These are phyloP conservation scores for Tylopilus sp. DNA, from an alignment of 768 basidiomycete species.

Conservation along the genomic window DNA sequence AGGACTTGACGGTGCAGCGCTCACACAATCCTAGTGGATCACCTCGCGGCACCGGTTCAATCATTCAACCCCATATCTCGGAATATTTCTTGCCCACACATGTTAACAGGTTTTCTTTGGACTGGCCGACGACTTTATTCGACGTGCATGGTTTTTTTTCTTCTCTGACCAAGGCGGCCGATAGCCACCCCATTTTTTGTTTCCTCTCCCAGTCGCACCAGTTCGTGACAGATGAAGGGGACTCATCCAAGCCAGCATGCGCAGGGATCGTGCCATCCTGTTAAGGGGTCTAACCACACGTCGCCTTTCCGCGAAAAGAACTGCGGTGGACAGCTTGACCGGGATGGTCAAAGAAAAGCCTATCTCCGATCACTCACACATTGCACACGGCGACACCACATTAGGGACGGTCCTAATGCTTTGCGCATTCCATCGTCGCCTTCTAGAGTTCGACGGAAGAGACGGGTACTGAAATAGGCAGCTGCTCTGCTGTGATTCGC, in stretches of 20 bases:
- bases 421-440: constrained; percentile 4
- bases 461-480: constrained; percentile 13
- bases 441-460: constrained; percentile 8
- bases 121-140: neutral
- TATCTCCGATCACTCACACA: constrained; percentile 41
- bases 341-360: constrained; percentile 19
- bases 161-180: neutral
- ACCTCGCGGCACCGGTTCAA: neutral
- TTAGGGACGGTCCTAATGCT: neutral
- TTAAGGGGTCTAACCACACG: neutral
- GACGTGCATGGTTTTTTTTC: neutral
- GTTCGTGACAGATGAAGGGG: constrained; percentile 4
- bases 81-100: neutral
- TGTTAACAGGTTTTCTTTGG: neutral
- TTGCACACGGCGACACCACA: constrained; percentile 49
- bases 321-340: neutral
- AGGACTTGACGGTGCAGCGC: neutral
- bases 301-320: constrained; percentile 15
- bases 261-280: neutral
- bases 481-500: constrained; percentile 14
- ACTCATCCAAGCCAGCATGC: constrained; percentile 1
- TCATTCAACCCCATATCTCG: neutral
- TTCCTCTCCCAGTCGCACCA: constrained; percentile 8
- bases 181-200: neutral
- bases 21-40: neutral